Base-by-base conservation (phyloP, 2,329 filamentous ascomycete genomes). In the Ascomycota sp. region DNA sequence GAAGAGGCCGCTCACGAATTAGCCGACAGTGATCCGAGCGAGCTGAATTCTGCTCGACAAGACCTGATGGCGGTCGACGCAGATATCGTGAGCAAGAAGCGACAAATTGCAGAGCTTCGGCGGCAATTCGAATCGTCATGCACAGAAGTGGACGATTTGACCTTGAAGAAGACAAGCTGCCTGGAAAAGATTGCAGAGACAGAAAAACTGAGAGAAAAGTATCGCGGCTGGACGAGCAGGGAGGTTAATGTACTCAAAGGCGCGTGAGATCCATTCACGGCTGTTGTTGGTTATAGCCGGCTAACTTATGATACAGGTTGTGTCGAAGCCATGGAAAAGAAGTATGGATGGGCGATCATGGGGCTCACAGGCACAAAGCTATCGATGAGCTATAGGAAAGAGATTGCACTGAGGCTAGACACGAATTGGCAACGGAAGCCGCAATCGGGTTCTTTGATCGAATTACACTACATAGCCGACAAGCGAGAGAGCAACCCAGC, bases 191-290 rank as follows among this genome's bases (percentile, higher is more conserved):
- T 92, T 33, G 65, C 70, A 34, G 75, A 82, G 42, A 80, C 85
- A 0, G 83, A 94, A 48, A 74, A 72, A 38, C 62, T 91, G 19
- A 69, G 79, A 36, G 83, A 94, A 47, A 79, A 92, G 43, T 92
- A 78, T 47, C 72, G 85, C 31, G 85, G 86, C 24, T 94, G 85
- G 75, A 86, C 75, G 33, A 69, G 75, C 30, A 73, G 65, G 20
- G 89, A 95, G 52, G 80, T 95, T 37, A 66, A 66, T 37, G 57
- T 60, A 24, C 59, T 92, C n/a, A 83, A 85, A 64, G 67, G 78
- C 80, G 62, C 20, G 45, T 27, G 15, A 17, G 22, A 12, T n/a
- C 6, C 10, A 4, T 11, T 11, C 2, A 17, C 17, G 23, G 20
- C 7, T 6, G 8, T 21, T 9, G 7, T 20, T 11, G 29, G 13